Percentiles rank a stretch among this genome's conserved stretches.
These are phyloP conservation scores for Perkinsus olseni DNA, from an alignment of 169 alveolate species.

Conservation along the genomic window DNA sequence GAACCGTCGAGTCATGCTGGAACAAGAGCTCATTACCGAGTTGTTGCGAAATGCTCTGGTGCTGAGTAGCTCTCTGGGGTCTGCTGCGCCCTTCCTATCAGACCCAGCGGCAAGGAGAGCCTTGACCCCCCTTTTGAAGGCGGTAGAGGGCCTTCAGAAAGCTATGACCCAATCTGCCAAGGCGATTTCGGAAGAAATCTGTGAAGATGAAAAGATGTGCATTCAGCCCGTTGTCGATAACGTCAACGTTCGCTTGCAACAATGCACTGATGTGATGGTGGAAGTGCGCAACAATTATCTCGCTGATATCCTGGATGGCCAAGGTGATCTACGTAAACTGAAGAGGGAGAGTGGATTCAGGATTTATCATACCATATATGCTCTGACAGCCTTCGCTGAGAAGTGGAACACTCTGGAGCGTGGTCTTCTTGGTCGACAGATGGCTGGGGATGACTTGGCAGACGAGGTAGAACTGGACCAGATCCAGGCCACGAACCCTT, in stretches of 20 bases:
- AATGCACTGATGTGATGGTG: not conserved
- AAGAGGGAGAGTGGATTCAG: not conserved
- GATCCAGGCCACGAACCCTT: not conserved
- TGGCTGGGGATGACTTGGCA: not conserved
- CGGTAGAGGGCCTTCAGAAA: not conserved
- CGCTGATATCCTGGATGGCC: not conserved
- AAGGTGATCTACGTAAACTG: not conserved
- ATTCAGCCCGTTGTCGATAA: not conserved
- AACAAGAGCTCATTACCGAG: not conserved
- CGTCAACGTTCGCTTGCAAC: not conserved
- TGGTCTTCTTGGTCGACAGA: not conserved
- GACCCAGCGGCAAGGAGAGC: not conserved
- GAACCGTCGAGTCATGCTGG: not conserved
- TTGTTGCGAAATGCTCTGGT: not conserved
- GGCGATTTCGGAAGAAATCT: not conserved
- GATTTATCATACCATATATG: not conserved
- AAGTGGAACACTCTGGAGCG: not conserved
- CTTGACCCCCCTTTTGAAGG: not conserved
- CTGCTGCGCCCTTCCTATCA: not conserved
- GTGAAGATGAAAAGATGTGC: not conserved
- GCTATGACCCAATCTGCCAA: not conserved
- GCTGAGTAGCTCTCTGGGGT: not conserved
- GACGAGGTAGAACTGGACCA: not conserved
- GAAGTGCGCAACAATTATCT: not conserved
- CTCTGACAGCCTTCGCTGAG: not conserved